Conservation (phyloP, 106 monocot genomes). For the Dendrobium huoshanense region DNA sequence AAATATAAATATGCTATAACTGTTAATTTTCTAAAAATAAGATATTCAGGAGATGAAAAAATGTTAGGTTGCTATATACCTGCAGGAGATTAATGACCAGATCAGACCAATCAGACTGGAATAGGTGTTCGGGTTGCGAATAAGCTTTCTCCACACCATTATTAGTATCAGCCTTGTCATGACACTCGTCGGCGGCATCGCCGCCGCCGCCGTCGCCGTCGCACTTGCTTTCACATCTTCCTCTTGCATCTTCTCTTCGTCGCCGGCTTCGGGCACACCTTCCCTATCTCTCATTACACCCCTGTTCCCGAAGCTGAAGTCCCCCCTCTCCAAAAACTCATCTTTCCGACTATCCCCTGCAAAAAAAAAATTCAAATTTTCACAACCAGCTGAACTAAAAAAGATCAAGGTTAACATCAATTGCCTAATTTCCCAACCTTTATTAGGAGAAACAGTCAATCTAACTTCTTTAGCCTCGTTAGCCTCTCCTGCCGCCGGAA, state of each 20-base stretch:
- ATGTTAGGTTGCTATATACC: constrained; percentile 17
- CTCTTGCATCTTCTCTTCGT: constrained; percentile 33
- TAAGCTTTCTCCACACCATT: constrained; percentile 97
- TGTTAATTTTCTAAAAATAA: not conserved
- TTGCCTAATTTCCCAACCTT: constrained; percentile 24
- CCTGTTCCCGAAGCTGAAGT: constrained; percentile 31
- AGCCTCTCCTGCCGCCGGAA: constrained; percentile 7
- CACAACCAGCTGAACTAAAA: not conserved
- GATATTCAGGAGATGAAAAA: not conserved
- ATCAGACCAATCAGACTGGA: constrained; percentile 80
- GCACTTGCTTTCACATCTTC: constrained; percentile 8
- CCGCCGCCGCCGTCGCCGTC: constrained; percentile 11
- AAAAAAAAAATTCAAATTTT: not conserved
- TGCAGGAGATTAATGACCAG: constrained; percentile 82
- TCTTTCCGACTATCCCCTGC: constrained; percentile 12
- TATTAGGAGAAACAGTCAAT: constrained; percentile 41
- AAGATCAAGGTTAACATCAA: not conserved
- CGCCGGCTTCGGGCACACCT: not conserved
- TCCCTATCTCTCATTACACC: constrained; percentile 18
- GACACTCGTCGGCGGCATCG: constrained; percentile 86
- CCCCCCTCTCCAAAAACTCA: constrained; percentile 49
- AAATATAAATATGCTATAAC: not conserved
- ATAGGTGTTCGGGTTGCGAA: constrained; percentile 96
- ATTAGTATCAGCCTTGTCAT: constrained; percentile 95
- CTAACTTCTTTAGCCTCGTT: constrained; percentile 37